Base-by-base conservation (phyloP, 2,329 filamentous ascomycete genomes). In the Paradendryphiella salina region DNA sequence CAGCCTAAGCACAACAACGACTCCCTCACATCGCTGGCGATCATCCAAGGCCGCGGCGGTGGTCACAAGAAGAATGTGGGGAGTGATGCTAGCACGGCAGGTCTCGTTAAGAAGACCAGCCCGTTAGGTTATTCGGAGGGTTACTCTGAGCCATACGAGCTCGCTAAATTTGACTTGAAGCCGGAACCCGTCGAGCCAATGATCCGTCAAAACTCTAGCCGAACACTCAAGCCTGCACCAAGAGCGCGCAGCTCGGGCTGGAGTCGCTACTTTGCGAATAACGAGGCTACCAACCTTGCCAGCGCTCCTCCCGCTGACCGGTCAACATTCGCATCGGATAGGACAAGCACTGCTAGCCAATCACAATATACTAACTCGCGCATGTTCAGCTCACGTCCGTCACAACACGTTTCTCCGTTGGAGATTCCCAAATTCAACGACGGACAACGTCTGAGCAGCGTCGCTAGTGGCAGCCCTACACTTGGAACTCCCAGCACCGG, bases 231-330 rank as follows among this genome's bases (percentile, higher is more conserved):
- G 28, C 36, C 55, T 10, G 57, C 54, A 36, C 58, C 59, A 20
- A 63, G 70, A 56, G 73, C 67, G 48, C 71, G 74, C 15, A 89
- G 85, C 65, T 90, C 87, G 9, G 87, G 87, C 38, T 90, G 87
- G 87, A 89, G 89, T 70, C 78, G 83, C 45, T 90, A 90, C 73
- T 90, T 88, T 82, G 88, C 86, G 11, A 86, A 86, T 42, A 87
- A 87, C 45, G 88, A 86, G 59, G 82, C 72, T n/a, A 76, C 73
- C 4, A 74, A 76, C 47, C 66, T 76, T 5, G 71, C 85, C 6
- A 74, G 86, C 48, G 86, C 86, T 63, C 81, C 86, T 62, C 81
- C 87, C 18, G 76, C 88, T 6, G 85, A 68, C 28, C 65, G 72
- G 35, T 72, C 70, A 7, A 73, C 72, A 7, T 74, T 67, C 47